Evolutionary conservation across 768 basidiomycete genomes (phyloP), one percentile per base, ranked within the genome.

Genomic region (Termitomyces sp.): DNA sequence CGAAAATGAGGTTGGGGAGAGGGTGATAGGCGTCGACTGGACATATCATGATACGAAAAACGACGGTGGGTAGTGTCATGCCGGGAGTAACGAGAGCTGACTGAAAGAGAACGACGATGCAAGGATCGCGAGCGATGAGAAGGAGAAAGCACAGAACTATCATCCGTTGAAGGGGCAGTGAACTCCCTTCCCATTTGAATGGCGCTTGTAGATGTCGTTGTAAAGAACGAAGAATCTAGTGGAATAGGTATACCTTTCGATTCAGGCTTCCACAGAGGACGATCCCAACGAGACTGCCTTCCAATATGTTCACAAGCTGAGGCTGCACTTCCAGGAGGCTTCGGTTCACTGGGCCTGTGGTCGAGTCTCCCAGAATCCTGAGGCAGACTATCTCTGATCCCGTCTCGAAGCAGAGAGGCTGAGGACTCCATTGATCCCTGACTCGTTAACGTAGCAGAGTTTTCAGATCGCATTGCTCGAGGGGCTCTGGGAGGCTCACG

Each of bases 401-500:
- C 14, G 32, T 34, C 50, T 38, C 11, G 24, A 30, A 42, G 35
- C 19, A 26, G 24, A 43, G 41, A 37, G 10, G n/a, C 17, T 11
- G 53, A 35, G 6, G 55, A 45, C 0, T 42, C 48, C 24, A 50
- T 37, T 15, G 42, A 28, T 50, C 22, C 30, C 22, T 50, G 24
- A 22, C 35, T 56, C n/a, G 49, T 8, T 15, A 28, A 21, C 26
- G 11, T 8, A 28, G 26, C 10, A 22, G 19, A 28, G 22, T 41
- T 37, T 42, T 22, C 24, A 26, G 52, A 34, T 30, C 58, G 56
- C 63, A 66, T 64, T 9, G 65, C 60, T 44, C 58, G 57, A 15
- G 65, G 63, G 2, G 58, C 62, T 32, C 40, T 61, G n/a, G 63
- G 64, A 24, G 50, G 26, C 19, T 62, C 59, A n/a, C 6, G 24